Base-by-base conservation (phyloP, 2,329 filamentous ascomycete genomes). In the Aureobasidium sp. region DNA sequence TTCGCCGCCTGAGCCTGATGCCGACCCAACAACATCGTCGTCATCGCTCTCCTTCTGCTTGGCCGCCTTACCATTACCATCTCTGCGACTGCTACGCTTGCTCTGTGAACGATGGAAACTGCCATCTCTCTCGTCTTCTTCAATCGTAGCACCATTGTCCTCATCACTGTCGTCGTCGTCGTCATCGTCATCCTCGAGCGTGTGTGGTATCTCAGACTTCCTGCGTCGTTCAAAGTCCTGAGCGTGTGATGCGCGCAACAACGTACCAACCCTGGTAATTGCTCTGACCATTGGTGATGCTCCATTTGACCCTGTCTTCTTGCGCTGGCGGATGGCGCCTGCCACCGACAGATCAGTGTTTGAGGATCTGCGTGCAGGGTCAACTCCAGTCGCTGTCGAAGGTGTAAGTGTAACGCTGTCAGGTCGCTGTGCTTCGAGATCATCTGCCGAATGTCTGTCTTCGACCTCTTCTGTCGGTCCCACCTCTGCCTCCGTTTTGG, bases 191-290 rank as follows among this genome's bases (percentile, higher is more conserved):
- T 67, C 67, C 3, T 68, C 67, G 14, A 64, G 66, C 29, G 62
- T 59, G 6, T 55, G 58, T 15, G 78, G 71, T 14, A 77, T 71
- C 39, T 79, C 78, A 0, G 80, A 79, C 31, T 78, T 81, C 65
- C 84, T 82, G 72, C 85, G 89, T 77, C 94, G 88, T 75, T 95
- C 89, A 72, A 97, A 97, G 75, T 97, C 93, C 73, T 96, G 88
- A 64, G 84, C 88, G 73, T 97, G 94, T 6, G 93, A 93, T 64
- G 87, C 83, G 4, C 90, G 88, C 67, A 97, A 81, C n/a, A 91
- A 85, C 15, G 81, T 84, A 5, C 83, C 84, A 14, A 87, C 80
- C 1, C 82, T 76, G n/a, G 74, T 74, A 12, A 84, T 74, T 8
- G 75, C 78, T 25, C 74, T 67, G 29, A 74, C 68, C 2, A 78